Conservation (phyloP, 306 rosid species). For the Hippophae tibetana region DNA sequence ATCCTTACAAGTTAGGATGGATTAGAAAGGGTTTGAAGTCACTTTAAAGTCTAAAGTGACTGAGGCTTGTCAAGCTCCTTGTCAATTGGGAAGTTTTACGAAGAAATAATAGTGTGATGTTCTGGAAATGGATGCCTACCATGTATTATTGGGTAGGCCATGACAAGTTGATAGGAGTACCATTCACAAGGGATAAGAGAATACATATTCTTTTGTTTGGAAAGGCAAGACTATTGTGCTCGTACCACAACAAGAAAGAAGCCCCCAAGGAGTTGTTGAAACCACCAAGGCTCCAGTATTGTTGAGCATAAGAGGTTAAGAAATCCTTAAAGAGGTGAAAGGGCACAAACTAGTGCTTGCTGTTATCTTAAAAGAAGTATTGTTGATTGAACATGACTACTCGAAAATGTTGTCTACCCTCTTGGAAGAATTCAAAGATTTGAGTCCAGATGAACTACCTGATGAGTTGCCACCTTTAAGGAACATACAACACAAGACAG, state of each 20-base stretch:
- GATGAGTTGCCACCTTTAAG: too few species aligned
- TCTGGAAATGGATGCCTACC: neutral
- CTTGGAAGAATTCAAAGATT: too few species aligned
- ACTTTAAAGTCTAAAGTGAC: neutral
- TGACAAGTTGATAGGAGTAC: neutral
- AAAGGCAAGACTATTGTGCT: neutral
- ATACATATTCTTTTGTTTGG: neutral
- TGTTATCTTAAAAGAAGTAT: too few species aligned
- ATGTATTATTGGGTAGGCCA: neutral
- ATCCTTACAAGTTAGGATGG: neutral
- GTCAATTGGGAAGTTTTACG: neutral
- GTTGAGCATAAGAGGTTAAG: too few species aligned
- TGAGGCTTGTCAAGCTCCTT: neutral
- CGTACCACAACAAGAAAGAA: neutral
- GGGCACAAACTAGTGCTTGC: too few species aligned
- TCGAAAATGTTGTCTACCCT: too few species aligned
- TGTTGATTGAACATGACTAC: too few species aligned
- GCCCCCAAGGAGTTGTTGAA: too few species aligned
- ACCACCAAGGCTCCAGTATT: neutral
- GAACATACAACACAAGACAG: too few species aligned
- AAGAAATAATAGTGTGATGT: neutral
- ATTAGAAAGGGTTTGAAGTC: neutral
- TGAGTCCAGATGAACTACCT: too few species aligned
- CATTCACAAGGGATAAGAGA: neutral
- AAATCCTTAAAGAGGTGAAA: too few species aligned